Conservation (phyloP, 345 rosid genomes). For the Aethionema arabicum region DNA sequence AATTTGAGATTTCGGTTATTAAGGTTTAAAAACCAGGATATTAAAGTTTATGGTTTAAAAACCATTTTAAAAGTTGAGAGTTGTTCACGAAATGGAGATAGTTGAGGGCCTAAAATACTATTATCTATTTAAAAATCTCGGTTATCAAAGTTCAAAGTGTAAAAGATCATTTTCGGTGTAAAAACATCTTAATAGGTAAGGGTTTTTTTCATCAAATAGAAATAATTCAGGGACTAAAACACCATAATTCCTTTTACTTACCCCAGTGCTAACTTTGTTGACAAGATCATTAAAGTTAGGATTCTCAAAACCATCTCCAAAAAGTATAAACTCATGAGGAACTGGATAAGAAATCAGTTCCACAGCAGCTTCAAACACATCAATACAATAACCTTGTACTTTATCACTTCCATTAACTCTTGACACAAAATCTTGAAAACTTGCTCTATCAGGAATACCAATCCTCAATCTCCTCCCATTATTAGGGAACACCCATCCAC, state of each 20-base stretch:
- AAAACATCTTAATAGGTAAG: no score
- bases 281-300: conserved; percentile 73
- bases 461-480: conserved; percentile 72
- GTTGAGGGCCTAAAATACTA: no score
- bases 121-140: no score
- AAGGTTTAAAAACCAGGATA: no score
- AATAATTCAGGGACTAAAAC: no score
- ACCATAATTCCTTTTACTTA: conserved; percentile 49
- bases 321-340: conserved; percentile 67
- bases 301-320: conserved; percentile 77
- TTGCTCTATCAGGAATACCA: conserved; percentile 72
- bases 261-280: conserved; percentile 53
- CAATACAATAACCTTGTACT: conserved; percentile 78
- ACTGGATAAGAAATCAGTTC: conserved; percentile 72
- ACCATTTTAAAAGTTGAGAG: no score
- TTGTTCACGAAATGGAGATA: no score
- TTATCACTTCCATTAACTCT: conserved; percentile 48
- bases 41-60: no score
- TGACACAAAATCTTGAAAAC: conserved; percentile 57
- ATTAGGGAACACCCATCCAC: conserved; percentile 91
- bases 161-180: no score
- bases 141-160: no score
- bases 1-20: no score
- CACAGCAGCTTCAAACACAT: conserved; percentile 72
- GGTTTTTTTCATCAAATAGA: no score